A percentile compares a stretch with the other conserved stretches of the same genome.
Conservation (phyloP, 2,329 filamentous ascomycete genomes). For the Monosporascus sp. region DNA sequence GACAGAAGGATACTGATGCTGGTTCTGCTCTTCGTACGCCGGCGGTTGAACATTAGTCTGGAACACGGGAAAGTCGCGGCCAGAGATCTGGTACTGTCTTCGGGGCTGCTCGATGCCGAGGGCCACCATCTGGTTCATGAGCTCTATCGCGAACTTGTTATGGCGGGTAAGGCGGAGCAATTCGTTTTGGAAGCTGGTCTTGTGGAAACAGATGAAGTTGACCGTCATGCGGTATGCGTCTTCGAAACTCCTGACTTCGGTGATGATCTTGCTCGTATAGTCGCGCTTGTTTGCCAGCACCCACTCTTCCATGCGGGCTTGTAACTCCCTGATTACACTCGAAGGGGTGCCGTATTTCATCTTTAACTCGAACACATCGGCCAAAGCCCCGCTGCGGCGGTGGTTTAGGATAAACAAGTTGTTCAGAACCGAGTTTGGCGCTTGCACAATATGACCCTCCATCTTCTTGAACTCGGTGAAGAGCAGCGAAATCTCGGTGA, state of each 20-base stretch:
- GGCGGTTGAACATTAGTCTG: slow-evolving; percentile 33
- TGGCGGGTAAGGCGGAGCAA: slow-evolving; percentile 81
- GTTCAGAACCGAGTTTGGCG: slow-evolving; percentile 90
- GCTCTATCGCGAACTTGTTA: slow-evolving; percentile 89
- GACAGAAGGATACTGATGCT: slow-evolving; percentile 9
- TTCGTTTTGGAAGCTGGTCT: slow-evolving; percentile 95
- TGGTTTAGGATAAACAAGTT: slow-evolving; percentile 93
- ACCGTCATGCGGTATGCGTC: slow-evolving; percentile 82
- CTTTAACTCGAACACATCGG: slow-evolving; percentile 76
- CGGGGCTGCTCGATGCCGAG: slow-evolving; percentile 81
- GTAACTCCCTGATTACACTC: slow-evolving; percentile 75
- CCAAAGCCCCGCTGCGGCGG: slow-evolving; percentile 79
- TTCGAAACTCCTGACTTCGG: slow-evolving; percentile 72
- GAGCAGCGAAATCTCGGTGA: slow-evolving; percentile 86
- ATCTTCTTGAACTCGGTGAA: slow-evolving; percentile 99
- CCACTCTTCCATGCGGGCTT: slow-evolving; percentile 75
- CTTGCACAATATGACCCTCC: slow-evolving; percentile 93
- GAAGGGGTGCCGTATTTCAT: slow-evolving; percentile 86
- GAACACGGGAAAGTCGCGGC: slow-evolving; percentile 61
- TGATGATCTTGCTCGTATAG: slow-evolving; percentile 80
- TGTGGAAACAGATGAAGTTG: slow-evolving; percentile 96
- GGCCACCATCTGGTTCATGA: slow-evolving; percentile 81
- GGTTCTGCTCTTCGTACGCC: slow-evolving; percentile 16
- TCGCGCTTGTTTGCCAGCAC: slow-evolving; percentile 83
- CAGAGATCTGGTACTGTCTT: slow-evolving; percentile 65